phyloP scores from a whole-genome alignment of 2,329 filamentous ascomycete species.

The Ophidiomyces ophidiicola region DNA sequence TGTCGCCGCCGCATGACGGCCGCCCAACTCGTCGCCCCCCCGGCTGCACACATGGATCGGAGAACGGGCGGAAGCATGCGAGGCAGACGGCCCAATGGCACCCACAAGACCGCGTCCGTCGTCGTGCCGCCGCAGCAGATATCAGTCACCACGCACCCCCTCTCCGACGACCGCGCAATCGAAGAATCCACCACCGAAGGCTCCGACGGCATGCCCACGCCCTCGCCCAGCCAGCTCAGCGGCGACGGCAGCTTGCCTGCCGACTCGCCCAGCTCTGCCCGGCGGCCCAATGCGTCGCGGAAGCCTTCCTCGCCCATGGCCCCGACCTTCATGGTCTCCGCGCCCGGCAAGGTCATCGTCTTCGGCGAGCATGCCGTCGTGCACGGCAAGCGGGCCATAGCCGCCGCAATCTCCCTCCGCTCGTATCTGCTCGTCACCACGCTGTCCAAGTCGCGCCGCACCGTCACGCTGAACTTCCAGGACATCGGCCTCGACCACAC shows the following conservation, averaged over 20 bases:
- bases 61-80: constrained; percentile 25
- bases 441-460: constrained; percentile 80
- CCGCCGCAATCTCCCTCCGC: constrained; percentile 83
- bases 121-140: constrained; percentile 18
- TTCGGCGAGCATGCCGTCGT: constrained; percentile 98
- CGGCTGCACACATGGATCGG: constrained; percentile 3
- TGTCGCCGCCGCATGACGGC: constrained; percentile 1
- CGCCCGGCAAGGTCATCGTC: constrained; percentile 94
- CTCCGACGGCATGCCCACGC: constrained; percentile 24
- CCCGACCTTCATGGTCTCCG: constrained; percentile 93
- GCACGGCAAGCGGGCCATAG: constrained; percentile 90
- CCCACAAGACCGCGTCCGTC: constrained; percentile 23
- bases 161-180: constrained; percentile 2
- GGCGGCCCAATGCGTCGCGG: constrained; percentile 17
- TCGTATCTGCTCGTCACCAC: constrained; percentile 95
- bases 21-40: constrained; percentile 6
- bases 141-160: constrained; percentile 11
- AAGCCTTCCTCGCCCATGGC: constrained; percentile 50
- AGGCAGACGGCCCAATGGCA: constrained; percentile 18
- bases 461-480: constrained; percentile 75
- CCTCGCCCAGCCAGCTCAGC: constrained; percentile 19
- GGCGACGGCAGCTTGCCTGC: constrained; percentile 17
- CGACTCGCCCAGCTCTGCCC: constrained; percentile 11
- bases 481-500: constrained; percentile 83
- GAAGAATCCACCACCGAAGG: constrained; percentile 20